phyloP scores from a whole-genome alignment of 345 rosid genomes.

The Abelmoschus esculentus region DNA sequence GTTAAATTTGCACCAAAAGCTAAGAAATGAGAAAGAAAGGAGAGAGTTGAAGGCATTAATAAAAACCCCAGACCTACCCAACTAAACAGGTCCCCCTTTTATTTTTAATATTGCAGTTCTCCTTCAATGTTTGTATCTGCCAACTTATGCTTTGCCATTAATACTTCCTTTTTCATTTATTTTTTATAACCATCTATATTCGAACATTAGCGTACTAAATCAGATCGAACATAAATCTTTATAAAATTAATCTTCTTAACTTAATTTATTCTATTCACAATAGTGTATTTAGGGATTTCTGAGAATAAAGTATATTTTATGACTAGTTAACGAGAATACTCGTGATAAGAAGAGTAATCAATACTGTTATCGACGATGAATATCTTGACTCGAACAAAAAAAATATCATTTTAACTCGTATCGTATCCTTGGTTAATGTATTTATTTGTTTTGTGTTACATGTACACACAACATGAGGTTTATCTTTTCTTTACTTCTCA shows the following conservation, averaged over 20 bases:
- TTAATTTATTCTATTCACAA: too few species aligned
- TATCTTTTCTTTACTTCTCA: constrained; percentile 46
- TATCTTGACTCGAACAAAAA: too few species aligned
- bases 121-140: constrained; percentile 78
- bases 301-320: too few species aligned
- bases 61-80: constrained; percentile 75
- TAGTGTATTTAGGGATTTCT: too few species aligned
- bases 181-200: too few species aligned
- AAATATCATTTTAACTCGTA: too few species aligned
- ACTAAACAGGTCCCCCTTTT: constrained; percentile 43
- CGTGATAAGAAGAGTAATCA: too few species aligned
- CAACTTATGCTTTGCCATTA: constrained; percentile 47
- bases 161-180: constrained; percentile 13
- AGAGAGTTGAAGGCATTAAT: constrained; percentile 38
- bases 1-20: constrained; percentile 23
- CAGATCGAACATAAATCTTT: too few species aligned
- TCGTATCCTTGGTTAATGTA: background rate
- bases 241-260: too few species aligned
- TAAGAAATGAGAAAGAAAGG: constrained; percentile 15
- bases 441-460: background rate
- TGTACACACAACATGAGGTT: background rate
- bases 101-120: constrained; percentile 48
- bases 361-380: too few species aligned
- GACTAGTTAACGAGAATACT: too few species aligned
- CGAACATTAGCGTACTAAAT: too few species aligned